A percentile compares a stretch with the other conserved stretches of the same genome.
These are phyloP conservation scores for Populus davidiana DNA, from an alignment of 345 rosid species.

Conservation along the genomic window DNA sequence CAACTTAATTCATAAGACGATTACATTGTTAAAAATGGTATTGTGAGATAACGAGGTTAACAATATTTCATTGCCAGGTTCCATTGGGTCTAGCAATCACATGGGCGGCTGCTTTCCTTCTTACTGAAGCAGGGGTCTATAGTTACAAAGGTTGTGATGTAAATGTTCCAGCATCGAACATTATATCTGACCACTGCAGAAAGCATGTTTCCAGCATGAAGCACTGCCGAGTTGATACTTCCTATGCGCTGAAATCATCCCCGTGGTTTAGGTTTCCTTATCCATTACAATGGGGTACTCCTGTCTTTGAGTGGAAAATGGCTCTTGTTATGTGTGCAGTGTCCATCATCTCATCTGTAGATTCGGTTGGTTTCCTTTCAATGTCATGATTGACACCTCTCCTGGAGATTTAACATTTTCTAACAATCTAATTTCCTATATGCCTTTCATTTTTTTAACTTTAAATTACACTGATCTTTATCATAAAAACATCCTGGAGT, in stretches of 20 bases:
- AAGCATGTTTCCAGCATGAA: constrained; percentile 74
- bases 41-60: not conserved
- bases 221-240: constrained; percentile 83
- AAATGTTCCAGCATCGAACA: constrained; percentile 70
- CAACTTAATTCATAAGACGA: not conserved
- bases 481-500: not conserved
- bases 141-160: constrained; percentile 78
- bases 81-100: constrained; percentile 91
- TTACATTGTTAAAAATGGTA: not conserved
- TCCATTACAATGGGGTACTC: constrained; percentile 98
- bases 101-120: constrained; percentile 86
- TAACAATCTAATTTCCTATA: not conserved
- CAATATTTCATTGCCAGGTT: constrained; percentile 50
- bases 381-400: not conserved
- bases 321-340: constrained; percentile 87
- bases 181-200: constrained; percentile 83
- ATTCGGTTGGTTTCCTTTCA: constrained; percentile 62
- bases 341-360: constrained; percentile 77
- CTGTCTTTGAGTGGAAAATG: constrained; percentile 86
- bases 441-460: not conserved
- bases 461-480: not conserved
- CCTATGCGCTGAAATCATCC: constrained; percentile 73
- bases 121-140: constrained; percentile 83
- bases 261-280: constrained; percentile 99
- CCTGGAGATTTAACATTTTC: not conserved